A percentile compares a stretch with the other conserved stretches of the same genome.
Conservation (phyloP, 1,139 yeast genomes). For the Groenewaldozyma auringiensis region DNA sequence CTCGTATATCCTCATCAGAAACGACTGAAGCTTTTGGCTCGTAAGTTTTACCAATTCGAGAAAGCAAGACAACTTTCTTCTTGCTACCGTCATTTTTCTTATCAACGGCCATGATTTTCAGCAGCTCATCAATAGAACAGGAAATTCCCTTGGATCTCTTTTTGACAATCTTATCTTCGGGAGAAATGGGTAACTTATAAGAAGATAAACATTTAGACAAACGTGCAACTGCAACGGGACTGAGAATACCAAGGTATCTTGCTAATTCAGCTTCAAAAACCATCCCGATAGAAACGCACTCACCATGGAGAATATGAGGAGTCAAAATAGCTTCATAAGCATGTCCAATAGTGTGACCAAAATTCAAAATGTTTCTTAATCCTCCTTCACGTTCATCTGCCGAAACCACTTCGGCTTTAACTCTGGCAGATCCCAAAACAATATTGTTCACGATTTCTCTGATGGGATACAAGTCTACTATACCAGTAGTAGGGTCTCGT, state of each 20-base stretch:
- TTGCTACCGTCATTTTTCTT: conserved; percentile 91
- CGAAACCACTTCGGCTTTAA: conserved; percentile 91
- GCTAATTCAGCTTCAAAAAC: conserved; percentile 91
- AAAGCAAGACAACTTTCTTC: conserved; percentile 78
- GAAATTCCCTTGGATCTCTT: conserved; percentile 60
- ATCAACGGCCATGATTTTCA: conserved; percentile 88
- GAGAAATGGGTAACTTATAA: conserved; percentile 75
- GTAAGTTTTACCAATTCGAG: conserved; percentile 79
- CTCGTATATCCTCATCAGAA: conserved; percentile 68
- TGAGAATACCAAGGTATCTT: conserved; percentile 77
- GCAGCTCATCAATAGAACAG: conserved; percentile 63
- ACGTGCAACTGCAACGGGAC: conserved; percentile 93
- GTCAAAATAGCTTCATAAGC: conserved; percentile 96
- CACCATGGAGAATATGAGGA: conserved; percentile 96
- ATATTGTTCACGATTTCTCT: conserved; percentile 67
- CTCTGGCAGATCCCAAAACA: conserved; percentile 78
- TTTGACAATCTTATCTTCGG: conserved; percentile 65
- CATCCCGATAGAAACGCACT: conserved; percentile 94
- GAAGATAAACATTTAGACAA: conserved; percentile 73
- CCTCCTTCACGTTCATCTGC: conserved; percentile 96
- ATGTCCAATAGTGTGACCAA: conserved; percentile 97
- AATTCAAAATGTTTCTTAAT: conserved; percentile 81
- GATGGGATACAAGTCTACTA: conserved; percentile 56
- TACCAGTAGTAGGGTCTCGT: conserved; percentile 33
- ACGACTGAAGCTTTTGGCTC: conserved; percentile 85